Base-by-base conservation (phyloP, 129 eudicot species). In the Gnaphalium uliginosum region DNA sequence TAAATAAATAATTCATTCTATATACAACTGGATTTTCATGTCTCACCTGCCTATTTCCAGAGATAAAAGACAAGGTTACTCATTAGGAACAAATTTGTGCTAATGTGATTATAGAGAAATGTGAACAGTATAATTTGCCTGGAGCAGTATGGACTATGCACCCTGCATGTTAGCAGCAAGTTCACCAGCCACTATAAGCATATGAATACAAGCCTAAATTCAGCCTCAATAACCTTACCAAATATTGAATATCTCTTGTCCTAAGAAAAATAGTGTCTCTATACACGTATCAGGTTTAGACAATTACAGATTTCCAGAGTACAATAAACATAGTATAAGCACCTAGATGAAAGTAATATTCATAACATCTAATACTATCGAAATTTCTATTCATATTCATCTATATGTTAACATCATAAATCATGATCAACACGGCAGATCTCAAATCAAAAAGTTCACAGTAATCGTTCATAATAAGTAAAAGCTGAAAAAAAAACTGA, bases 361-460 rank as follows among this genome's bases (percentile, higher is more conserved):
- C 41, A 59, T 35, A 24, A 2, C 66, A 66, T 53, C 67, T 32
- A 53, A 65, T 21, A 75, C 32, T 50, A 50, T 14, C 48, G 17
- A 33, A 60, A 73, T 6, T 53, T 51, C 33, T 24, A 65, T 8
- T 37, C 68, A 54, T 1, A 67, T 33, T 2, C 27, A 14, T 35
- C 41, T 14, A 26, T 62, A 9, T 19, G 46, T 27, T 14, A 53
- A 51, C 66, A 59, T 50, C 24, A 17, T 66, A 76, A 66, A 66
- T 51, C 66, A 76, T 32, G 8, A 65, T 9, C 54, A 78, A 58
- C 43, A 15, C 24, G 22, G 30, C 68, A 37, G 61, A 72, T 30
- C 66, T 46, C 30, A 22, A 51, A 71, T 61, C 53, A 15, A 61
- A 71, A 27, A 39, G 15, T 10, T 23, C 24, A 73, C 54, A 63